Evolutionary conservation across 2,329 filamentous ascomycete species (phyloP), one percentile per base, ranked within the genome.

Genomic region (Arthrobotrys sphaeroides): DNA sequence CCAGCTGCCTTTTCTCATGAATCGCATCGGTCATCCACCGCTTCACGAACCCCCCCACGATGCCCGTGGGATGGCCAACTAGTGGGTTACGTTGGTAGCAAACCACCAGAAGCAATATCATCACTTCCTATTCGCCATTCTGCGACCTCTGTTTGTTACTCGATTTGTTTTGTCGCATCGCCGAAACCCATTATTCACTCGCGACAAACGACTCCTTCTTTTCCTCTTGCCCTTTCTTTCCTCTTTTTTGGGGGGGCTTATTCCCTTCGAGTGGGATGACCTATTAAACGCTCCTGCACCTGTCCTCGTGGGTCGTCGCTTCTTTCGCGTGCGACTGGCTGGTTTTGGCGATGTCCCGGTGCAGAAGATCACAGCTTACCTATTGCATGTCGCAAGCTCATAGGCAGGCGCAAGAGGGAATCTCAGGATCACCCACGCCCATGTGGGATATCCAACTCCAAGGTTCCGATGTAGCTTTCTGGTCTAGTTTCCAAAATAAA

Each of bases 281-380:
- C 55, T 40, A 43, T 26, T 47, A 59, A 22, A 65, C 28, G 22
- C 36, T 55, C 55, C 72, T 62, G 72, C 49, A 65, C 18, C 20
- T 75, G 72, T 69, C 72, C 72, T 75, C 72, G 72, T 75, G 72
- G 64, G 55, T 55, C 45, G 55, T 64, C 70, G 70, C 62, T 75
- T 75, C 72, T 62, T 64, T 75, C 72, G 72, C 72, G 67, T 69
- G 72, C 64, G 64, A 75, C 72, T 69, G 61, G 72, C 72, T 69
- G 59, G 47, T 75, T 75, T 49, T 51, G 57, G 57, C 38, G 55
- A 57, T 59, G 42, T 55, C 28, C 64, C 51, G 70, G 62, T 59
- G 70, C 62, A 64, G 31, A 60, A 36, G 24, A 67, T 67, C 47
- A 67, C 49, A 45, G 45, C 49, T 45, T 28, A n/a, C n/a, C n/a